These are phyloP conservation scores for Myriosclerotinia curreyana DNA, from an alignment of 2,329 filamentous ascomycete species.

Conservation along the genomic window DNA sequence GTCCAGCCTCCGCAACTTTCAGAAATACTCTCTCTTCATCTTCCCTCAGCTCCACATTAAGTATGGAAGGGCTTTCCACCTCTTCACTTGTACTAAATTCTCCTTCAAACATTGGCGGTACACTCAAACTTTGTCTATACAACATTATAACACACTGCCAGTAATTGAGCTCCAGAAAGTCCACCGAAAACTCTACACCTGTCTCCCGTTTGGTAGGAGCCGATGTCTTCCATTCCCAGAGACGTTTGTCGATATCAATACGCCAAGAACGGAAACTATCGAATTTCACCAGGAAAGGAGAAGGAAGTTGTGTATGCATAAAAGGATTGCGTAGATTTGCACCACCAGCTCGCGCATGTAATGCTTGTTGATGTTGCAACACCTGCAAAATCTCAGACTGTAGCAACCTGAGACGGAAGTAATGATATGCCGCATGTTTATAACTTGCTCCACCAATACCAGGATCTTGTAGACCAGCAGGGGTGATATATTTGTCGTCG, in stretches of 20 bases:
- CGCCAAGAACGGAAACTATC: constrained; percentile 87
- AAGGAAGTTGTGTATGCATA: constrained; percentile 75
- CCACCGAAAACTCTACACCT: constrained; percentile 82
- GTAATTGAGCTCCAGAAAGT: constrained; percentile 93
- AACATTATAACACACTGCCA: constrained; percentile 97
- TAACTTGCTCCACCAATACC: constrained; percentile 70
- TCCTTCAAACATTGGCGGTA: constrained; percentile 78
- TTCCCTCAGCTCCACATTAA: constrained; percentile 64
- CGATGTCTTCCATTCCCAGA: constrained; percentile 82
- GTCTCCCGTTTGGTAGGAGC: constrained; percentile 76
- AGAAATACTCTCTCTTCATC: constrained; percentile 91
- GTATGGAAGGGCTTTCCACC: constrained; percentile 60
- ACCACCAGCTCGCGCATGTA: constrained; percentile 66
- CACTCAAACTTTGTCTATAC: constrained; percentile 84
- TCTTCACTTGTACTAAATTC: constrained; percentile 68
- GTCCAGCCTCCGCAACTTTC: constrained; percentile 91
- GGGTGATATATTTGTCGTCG: constrained; percentile 85
- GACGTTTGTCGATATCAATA: constrained; percentile 75
- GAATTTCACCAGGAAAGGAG: constrained; percentile 80
- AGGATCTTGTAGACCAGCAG: constrained; percentile 66
- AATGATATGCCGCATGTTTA: constrained; percentile 88
- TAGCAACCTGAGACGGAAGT: constrained; percentile 80
- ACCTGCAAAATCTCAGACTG: constrained; percentile 96
- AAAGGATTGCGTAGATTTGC: constrained; percentile 65
- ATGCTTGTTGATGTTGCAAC: constrained; percentile 85